Base-by-base conservation (phyloP, 345 rosid species). In the Citrus medica region DNA sequence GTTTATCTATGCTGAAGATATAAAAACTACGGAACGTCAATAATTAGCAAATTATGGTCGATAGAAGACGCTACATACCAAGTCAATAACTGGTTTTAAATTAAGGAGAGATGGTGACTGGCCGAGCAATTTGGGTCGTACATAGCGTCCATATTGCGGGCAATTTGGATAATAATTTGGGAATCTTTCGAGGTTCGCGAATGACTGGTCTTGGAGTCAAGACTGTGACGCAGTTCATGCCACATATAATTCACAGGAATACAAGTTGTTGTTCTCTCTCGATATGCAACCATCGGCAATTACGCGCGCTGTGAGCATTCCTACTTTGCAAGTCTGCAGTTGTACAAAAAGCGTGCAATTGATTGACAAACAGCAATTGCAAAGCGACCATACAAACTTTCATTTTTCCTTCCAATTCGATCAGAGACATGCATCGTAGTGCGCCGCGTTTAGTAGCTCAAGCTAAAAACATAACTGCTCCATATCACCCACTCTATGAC, bases 31-130 rank as follows among this genome's bases (percentile, higher is more conserved):
- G 30, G 16, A 75, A 46, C 46, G 42, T 35, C 62, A 66, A 48
- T 67, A 2, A 46, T 38, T 75, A 2, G 19, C 55, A 46, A 25
- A 74, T 35, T 73, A 42, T 60, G 51, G 66, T 74, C 56, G 46
- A 64, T 30, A 22, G 32, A 25, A 67, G 46, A 22, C 32, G 72
- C 67, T 42, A 4, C 16, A 73, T n/a, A 14, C 42, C 19, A 27
- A 37, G 68, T 81, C 76, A 66, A 25, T 19, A 21, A 51, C 48
- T 38, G 9, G 69, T 71, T 25, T 64, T 38, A 30, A 58, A 46
- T 46, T 46, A 12, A 12, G 42, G 24, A 38, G 60, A 27, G 85
- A 82, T 77, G 81, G 76, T 14, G 79, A 86, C 80, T 60, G 65
- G 56, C 69, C 16, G 64, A 71, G 68, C 75, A 67, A 68, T 76